phyloP scores from a whole-genome alignment of 2,329 filamentous ascomycete genomes.

The Endocalyx cinctus region DNA sequence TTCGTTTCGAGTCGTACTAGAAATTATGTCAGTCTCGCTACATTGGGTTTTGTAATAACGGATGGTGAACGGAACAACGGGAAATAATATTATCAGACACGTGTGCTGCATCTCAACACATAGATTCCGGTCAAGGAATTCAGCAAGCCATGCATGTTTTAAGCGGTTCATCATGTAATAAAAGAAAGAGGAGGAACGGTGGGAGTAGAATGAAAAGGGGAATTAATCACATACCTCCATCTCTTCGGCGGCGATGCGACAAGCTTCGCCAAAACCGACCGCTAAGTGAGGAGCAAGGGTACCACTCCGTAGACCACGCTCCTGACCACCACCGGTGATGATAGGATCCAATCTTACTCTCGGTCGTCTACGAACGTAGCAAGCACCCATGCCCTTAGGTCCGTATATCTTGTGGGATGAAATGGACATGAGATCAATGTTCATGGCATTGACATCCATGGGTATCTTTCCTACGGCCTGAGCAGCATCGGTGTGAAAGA shows the following conservation, averaged over 20 bases:
- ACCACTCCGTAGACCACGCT: constrained; percentile 89
- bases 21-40: background rate
- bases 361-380: constrained; percentile 87
- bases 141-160: constrained; percentile 88
- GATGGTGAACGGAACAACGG: constrained; percentile 6
- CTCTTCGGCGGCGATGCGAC: constrained; percentile 84
- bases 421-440: constrained; percentile 97
- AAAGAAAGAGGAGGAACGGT: constrained; percentile 14
- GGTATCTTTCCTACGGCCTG: constrained; percentile 99
- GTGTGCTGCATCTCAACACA: constrained; percentile 62
- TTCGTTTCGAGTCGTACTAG: constrained; percentile 87
- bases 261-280: constrained; percentile 93
- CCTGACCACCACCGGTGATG: constrained; percentile 93
- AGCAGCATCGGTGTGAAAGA: constrained; percentile 95
- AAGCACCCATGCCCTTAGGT: constrained; percentile 94
- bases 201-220: constrained; percentile 11
- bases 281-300: constrained; percentile 85
- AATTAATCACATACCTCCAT: constrained; percentile 66
- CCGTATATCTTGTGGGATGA: constrained; percentile 99
- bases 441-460: constrained; percentile 94
- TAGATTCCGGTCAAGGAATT: constrained; percentile 60
- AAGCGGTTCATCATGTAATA: constrained; percentile 72
- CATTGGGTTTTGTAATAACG: no score
- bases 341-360: constrained; percentile 92
- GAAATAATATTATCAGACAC: constrained; percentile 50